Evolutionary conservation across 2,329 filamentous ascomycete species (phyloP).

Genomic region (Trichoderma breve): DNA sequence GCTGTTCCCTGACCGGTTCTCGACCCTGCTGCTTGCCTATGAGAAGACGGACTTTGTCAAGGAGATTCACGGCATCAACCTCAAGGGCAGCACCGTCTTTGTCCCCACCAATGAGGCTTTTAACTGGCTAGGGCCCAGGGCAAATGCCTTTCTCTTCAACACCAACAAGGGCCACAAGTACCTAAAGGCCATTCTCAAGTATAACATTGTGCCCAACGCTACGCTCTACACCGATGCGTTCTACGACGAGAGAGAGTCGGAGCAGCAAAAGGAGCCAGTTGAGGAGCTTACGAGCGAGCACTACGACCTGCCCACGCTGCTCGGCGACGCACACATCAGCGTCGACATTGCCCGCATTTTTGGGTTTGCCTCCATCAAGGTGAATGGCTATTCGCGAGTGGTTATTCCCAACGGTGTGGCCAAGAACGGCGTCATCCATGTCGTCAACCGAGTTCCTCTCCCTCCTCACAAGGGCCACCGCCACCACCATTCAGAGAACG

Average conservation of each 20-base stretch:
- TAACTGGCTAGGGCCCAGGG: conserved; percentile 64
- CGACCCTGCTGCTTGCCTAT: conserved; percentile 72
- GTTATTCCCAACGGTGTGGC: conserved; percentile 68
- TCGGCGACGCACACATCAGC: conserved; percentile 63
- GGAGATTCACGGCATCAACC: conserved; percentile 52
- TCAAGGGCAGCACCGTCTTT: conserved; percentile 71
- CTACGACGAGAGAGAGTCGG: conserved; percentile 49
- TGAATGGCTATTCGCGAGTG: conserved; percentile 72
- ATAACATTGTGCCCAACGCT: conserved; percentile 71
- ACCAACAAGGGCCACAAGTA: conserved; percentile 70
- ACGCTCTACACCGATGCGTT: conserved; percentile 83
- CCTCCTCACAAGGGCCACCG: conserved; percentile 56
- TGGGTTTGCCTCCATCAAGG: conserved; percentile 67
- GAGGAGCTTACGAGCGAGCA: conserved; percentile 39
- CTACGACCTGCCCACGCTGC: conserved; percentile 70
- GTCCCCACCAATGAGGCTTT: conserved; percentile 83
- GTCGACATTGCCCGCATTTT: conserved; percentile 69
- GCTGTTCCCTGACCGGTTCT: conserved; percentile 73
- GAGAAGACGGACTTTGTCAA: conserved; percentile 69
- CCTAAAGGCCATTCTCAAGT: conserved; percentile 73
- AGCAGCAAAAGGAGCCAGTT: conserved; percentile 32
- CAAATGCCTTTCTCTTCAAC: conserved; percentile 84
- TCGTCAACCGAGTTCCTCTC: conserved; percentile 69
- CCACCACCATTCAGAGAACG: conserved; percentile 10
- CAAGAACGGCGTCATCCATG: conserved; percentile 79